Conservation (phyloP, 495 filamentous ascomycete species). For the Letharia columbiana region DNA sequence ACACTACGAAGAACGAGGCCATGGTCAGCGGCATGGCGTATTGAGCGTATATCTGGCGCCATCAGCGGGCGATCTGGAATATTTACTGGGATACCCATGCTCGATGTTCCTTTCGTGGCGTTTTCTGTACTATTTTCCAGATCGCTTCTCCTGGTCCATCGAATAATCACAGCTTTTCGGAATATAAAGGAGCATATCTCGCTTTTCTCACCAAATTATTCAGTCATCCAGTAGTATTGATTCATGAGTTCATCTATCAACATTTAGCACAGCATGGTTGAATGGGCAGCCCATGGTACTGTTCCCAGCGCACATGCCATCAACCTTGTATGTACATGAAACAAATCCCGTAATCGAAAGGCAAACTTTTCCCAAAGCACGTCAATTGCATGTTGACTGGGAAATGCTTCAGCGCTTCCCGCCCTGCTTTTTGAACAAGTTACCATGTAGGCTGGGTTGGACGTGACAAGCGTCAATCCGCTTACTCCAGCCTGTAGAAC, state of each 20-base stretch:
- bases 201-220: background rate
- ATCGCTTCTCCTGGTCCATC: background rate
- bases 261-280: background rate
- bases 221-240: background rate
- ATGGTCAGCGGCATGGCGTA: slow-evolving; percentile 7
- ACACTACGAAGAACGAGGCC: slow-evolving; percentile 1
- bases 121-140: background rate
- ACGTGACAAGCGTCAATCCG: background rate
- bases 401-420: background rate
- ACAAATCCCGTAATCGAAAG: background rate
- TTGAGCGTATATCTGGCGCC: slow-evolving; percentile 4
- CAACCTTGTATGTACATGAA: background rate
- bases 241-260: background rate
- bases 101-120: background rate
- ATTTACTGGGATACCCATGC: background rate
- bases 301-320: background rate
- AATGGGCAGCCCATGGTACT: background rate
- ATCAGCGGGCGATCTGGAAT: background rate
- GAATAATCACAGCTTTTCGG: background rate
- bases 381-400: background rate
- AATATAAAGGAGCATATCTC: background rate
- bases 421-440: background rate
- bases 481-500: background rate
- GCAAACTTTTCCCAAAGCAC: background rate
- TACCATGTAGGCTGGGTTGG: background rate